phyloP scores from a whole-genome alignment of 768 basidiomycete species.

The Boletales sp. region DNA sequence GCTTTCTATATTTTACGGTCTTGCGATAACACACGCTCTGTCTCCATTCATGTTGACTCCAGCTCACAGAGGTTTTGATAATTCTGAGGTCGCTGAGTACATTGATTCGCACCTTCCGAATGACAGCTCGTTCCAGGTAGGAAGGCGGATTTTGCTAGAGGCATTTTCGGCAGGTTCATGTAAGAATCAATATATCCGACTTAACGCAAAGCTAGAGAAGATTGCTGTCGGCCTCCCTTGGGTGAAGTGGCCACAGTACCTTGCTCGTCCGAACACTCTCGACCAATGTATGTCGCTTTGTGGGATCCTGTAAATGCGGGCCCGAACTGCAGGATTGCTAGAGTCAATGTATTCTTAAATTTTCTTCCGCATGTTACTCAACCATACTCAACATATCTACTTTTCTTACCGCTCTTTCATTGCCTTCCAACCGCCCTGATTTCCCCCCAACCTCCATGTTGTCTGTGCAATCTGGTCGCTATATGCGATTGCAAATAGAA shows the following conservation, averaged over 20 bases:
- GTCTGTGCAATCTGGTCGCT: constrained; percentile 79
- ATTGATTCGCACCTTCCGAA: not conserved
- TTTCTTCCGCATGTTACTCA: constrained; percentile 72
- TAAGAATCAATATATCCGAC: too few species aligned
- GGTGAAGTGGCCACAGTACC: constrained; percentile 51
- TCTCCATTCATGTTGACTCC: not conserved
- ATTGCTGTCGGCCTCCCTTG: constrained; percentile 20
- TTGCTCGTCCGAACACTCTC: constrained; percentile 58
- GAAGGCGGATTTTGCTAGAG: not conserved
- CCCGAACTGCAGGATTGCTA: constrained; percentile 20
- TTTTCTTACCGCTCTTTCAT: constrained; percentile 60
- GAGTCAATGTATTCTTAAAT: constrained; percentile 76
- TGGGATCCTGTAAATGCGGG: not conserved
- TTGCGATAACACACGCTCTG: not conserved
- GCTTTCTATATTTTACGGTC: not conserved
- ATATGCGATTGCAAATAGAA: constrained; percentile 58
- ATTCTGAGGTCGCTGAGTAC: not conserved
- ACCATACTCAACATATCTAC: constrained; percentile 58
- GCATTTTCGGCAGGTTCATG: too few species aligned
- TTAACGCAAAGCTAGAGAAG: not conserved
- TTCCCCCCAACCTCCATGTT: constrained; percentile 84
- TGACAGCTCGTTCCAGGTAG: not conserved
- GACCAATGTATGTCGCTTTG: constrained; percentile 54
- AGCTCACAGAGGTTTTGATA: not conserved
- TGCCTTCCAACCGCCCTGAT: constrained; percentile 65